A percentile compares a stretch with the other conserved stretches of the same genome.
These are phyloP conservation scores for Tricholoma saponaceum DNA, from an alignment of 768 basidiomycete species.

Conservation along the genomic window DNA sequence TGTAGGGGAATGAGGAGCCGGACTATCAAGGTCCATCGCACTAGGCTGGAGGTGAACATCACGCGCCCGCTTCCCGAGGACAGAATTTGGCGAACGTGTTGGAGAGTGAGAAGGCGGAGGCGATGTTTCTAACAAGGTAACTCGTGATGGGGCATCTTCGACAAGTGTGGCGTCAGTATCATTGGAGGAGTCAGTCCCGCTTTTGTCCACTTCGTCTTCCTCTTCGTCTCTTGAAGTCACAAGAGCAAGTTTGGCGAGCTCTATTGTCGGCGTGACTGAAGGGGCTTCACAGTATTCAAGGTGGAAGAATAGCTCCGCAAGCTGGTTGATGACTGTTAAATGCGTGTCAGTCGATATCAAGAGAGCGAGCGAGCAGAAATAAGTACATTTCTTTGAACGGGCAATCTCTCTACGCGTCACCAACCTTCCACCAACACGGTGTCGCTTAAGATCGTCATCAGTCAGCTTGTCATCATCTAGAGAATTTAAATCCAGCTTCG, in stretches of 20 bases:
- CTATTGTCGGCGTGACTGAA: constrained; percentile 78
- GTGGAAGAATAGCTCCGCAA: constrained; percentile 74
- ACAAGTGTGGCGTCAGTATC: constrained; percentile 89
- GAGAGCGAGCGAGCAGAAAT: constrained; percentile 11
- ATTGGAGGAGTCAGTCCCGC: constrained; percentile 77
- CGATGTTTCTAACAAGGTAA: constrained; percentile 20
- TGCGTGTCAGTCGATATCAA: constrained; percentile 9
- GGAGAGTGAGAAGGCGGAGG: constrained; percentile 24
- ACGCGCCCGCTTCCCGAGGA: constrained; percentile 68
- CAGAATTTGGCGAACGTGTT: constrained; percentile 40
- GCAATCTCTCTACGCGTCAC: constrained; percentile 79
- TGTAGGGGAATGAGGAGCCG: constrained; percentile 31
- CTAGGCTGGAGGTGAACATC: constrained; percentile 39
- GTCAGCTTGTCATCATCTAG: constrained; percentile 68
- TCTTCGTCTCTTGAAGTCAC: constrained; percentile 90
- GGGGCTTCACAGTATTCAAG: constrained; percentile 62
- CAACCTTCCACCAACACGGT: constrained; percentile 83
- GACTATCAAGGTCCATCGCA: constrained; percentile 56
- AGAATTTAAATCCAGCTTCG: constrained; percentile 47
- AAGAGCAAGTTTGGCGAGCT: constrained; percentile 87
- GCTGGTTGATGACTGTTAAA: constrained; percentile 67
- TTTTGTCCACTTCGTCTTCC: constrained; percentile 70
- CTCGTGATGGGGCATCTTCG: constrained; percentile 56
- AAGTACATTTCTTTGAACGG: constrained; percentile 83
- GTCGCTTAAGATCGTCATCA: constrained; percentile 77